Conservation (phyloP, 192 early-diverging fungal species). For the Entomortierella beljakovae region DNA sequence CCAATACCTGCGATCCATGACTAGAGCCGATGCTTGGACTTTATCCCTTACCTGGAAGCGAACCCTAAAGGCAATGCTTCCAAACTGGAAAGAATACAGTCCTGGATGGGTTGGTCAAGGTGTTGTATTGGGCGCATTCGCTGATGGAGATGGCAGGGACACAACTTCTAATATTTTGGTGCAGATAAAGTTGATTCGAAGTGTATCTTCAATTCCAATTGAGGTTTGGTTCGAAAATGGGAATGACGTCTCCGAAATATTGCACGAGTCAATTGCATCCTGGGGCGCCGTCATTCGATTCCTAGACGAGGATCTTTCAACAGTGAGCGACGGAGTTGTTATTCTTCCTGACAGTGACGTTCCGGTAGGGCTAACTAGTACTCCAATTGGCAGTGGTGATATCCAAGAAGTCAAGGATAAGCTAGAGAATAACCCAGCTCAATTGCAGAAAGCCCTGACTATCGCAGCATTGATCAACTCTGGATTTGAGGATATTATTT, state of each 20-base stretch:
- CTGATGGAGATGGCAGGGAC: slow-evolving; percentile 12
- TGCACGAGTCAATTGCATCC: slow-evolving; percentile 15
- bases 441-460: slow-evolving; percentile 33
- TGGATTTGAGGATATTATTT: slow-evolving; percentile 52
- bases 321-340: slow-evolving; percentile 19
- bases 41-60: slow-evolving; percentile 38
- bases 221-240: slow-evolving; percentile 48
- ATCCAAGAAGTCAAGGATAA: slow-evolving; percentile 24
- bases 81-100: slow-evolving; percentile 43
- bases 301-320: slow-evolving; percentile 32
- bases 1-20: neutral
- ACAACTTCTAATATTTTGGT: slow-evolving; percentile 20
- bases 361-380: neutral
- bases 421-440: neutral
- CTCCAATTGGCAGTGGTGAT: slow-evolving; percentile 14
- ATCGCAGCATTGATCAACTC: slow-evolving; percentile 49
- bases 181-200: slow-evolving; percentile 47
- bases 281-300: slow-evolving; percentile 31
- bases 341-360: slow-evolving; percentile 13
- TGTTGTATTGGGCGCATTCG: slow-evolving; percentile 28
- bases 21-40: slow-evolving; percentile 10
- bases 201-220: slow-evolving; percentile 45
- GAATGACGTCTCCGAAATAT: slow-evolving; percentile 28
- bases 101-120: slow-evolving; percentile 46
- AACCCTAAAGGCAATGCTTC: slow-evolving; percentile 21